Conservation (phyloP, 495 filamentous ascomycete species). For the Aspergillus biplanus region DNA sequence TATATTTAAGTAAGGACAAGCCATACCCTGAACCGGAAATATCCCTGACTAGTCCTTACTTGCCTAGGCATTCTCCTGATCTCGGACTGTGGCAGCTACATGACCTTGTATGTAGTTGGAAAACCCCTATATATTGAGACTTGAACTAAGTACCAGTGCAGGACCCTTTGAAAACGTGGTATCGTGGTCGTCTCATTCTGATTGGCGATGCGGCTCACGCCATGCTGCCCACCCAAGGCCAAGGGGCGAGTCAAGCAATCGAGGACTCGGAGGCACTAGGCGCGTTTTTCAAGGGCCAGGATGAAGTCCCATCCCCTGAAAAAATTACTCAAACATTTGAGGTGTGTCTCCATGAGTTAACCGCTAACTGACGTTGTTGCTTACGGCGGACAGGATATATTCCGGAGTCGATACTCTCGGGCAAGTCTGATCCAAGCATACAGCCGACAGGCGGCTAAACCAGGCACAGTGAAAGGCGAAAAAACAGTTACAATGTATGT, state of each 20-base stretch:
- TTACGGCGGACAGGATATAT: constrained; percentile 20
- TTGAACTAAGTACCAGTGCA: not conserved
- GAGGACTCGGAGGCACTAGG: constrained; percentile 44
- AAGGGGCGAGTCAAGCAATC: constrained; percentile 44
- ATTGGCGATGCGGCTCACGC: constrained; percentile 52
- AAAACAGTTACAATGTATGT: constrained; percentile 36
- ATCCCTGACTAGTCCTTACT: not conserved
- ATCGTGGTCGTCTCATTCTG: constrained; percentile 41
- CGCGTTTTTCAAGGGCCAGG: constrained; percentile 30
- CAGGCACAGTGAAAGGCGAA: constrained; percentile 17
- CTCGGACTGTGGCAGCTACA: constrained; percentile 44
- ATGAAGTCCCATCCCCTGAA: not conserved
- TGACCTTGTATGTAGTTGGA: constrained; percentile 28
- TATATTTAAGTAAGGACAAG: constrained; percentile 25
- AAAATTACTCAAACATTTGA: not conserved
- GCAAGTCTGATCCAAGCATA: constrained; percentile 31
- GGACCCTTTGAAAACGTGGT: constrained; percentile 42
- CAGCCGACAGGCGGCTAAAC: constrained; percentile 17
- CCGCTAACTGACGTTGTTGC: not conserved
- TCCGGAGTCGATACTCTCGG: constrained; percentile 26
- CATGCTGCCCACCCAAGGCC: constrained; percentile 46
- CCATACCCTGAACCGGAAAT: not conserved
- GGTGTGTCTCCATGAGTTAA: not conserved
- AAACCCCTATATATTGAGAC: not conserved
- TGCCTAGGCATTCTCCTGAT: constrained; percentile 10